These are phyloP conservation scores for Aspergillus ostianus DNA, from an alignment of 495 filamentous ascomycete genomes.

Conservation along the genomic window DNA sequence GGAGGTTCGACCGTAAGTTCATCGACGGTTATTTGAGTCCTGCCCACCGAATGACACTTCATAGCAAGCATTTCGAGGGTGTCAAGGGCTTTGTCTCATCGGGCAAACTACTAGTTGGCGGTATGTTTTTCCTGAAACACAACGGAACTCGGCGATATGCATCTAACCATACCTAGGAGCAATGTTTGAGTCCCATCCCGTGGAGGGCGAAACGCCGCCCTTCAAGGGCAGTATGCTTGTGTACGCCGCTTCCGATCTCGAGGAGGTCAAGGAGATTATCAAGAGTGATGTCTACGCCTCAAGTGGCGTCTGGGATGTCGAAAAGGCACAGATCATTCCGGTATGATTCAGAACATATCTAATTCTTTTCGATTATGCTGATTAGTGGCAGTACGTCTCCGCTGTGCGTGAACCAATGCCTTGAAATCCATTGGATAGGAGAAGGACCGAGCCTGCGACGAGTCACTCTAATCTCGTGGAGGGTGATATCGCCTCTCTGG, in stretches of 20 bases:
- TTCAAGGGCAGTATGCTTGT: conserved; percentile 67
- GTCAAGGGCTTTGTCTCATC: conserved; percentile 22
- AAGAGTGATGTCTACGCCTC: conserved; percentile 66
- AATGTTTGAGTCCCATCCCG: conserved; percentile 55
- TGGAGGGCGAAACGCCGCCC: conserved; percentile 54
- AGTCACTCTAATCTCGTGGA: too few relatives aligned
- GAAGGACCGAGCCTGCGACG: too few relatives aligned
- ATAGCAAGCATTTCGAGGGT: conserved; percentile 19
- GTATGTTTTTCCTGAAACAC: conserved; percentile 12
- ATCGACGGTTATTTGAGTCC: neutral
- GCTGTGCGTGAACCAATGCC: conserved; percentile 13
- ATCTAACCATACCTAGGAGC: conserved; percentile 47
- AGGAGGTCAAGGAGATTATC: conserved; percentile 63
- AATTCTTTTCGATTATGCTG: neutral
- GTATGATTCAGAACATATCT: conserved; percentile 17
- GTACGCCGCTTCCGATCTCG: conserved; percentile 56
- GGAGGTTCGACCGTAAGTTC: conserved; percentile 15
- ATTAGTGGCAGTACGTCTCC: conserved; percentile 3
- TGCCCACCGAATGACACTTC: neutral
- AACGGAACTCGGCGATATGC: neutral
- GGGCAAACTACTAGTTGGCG: conserved; percentile 25
- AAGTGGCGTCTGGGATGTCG: conserved; percentile 75
- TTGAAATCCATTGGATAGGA: neutral
- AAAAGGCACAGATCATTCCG: conserved; percentile 55
- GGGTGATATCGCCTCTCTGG: too few relatives aligned